A percentile compares a stretch with the other conserved stretches of the same genome.
Evolutionary conservation across 257 asterid species (phyloP).

Genomic region (Primulina eburnea): DNA sequence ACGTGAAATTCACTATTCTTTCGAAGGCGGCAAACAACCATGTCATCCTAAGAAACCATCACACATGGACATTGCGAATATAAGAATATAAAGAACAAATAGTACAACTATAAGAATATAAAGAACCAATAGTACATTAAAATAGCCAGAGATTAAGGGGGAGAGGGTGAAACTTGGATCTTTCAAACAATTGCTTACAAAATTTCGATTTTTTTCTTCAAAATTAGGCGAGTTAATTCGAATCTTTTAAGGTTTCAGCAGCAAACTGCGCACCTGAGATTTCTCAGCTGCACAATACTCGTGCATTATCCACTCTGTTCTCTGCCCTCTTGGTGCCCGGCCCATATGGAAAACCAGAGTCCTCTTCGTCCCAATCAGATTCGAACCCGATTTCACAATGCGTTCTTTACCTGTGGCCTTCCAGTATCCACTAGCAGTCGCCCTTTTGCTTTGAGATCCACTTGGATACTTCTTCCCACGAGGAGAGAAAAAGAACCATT

Average conservation of each 20-base stretch:
- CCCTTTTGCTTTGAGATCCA: slow-evolving; percentile 84
- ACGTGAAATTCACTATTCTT: slow-evolving; percentile 66
- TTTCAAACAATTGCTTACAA: not conserved
- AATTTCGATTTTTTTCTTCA: not conserved
- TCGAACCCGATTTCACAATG: slow-evolving; percentile 59
- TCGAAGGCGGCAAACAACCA: slow-evolving; percentile 78
- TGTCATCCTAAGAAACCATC: slow-evolving; percentile 45
- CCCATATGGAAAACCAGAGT: slow-evolving; percentile 85
- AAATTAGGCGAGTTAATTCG: too few relatives aligned
- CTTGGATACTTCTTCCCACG: slow-evolving; percentile 88
- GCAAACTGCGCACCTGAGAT: slow-evolving; percentile 45
- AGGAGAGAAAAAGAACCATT: slow-evolving; percentile 88
- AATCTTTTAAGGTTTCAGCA: not conserved
- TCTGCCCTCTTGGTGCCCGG: slow-evolving; percentile 82
- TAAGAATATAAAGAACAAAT: not conserved
- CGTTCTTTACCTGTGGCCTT: slow-evolving; percentile 94
- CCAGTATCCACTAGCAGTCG: slow-evolving; percentile 80
- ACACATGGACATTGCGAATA: not conserved
- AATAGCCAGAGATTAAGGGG: not conserved
- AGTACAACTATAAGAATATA: not conserved
- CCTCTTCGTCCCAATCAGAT: slow-evolving; percentile 69
- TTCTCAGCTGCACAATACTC: slow-evolving; percentile 59
- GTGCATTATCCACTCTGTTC: slow-evolving; percentile 96
- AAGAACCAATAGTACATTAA: not conserved
- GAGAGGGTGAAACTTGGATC: not conserved